These are phyloP conservation scores for Gossypium davidsonii DNA, from an alignment of 441 rosid genomes.

Conservation along the genomic window DNA sequence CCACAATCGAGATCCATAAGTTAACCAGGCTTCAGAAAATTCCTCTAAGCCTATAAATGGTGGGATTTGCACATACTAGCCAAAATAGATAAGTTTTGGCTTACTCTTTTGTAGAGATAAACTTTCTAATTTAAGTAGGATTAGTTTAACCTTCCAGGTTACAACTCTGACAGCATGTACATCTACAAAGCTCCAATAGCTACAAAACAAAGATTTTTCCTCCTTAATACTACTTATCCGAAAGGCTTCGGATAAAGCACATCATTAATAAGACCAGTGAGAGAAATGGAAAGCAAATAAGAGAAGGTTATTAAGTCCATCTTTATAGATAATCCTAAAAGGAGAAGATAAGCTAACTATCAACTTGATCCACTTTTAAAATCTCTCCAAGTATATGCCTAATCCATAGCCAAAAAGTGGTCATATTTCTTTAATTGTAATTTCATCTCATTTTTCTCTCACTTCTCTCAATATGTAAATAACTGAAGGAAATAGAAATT, in stretches of 20 bases:
- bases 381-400: neutral
- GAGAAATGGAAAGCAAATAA: neutral
- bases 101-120: neutral
- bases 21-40: neutral
- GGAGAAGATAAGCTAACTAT: neutral
- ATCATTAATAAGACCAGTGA: neutral
- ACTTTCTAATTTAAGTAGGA: neutral
- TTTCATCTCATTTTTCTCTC: neutral
- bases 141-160: neutral
- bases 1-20: neutral
- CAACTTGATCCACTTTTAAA: neutral
- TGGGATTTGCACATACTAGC: neutral
- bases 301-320: neutral
- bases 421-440: neutral
- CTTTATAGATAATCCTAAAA: neutral
- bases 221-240: neutral
- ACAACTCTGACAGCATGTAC: neutral
- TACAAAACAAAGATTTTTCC: neutral
- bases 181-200: neutral
- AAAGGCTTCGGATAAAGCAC: neutral
- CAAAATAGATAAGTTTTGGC: neutral
- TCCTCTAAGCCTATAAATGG: neutral
- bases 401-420: neutral
- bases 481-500: neutral
- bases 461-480: neutral